Conservation (phyloP, 441 rosid genomes). For the Capsella rubella region DNA sequence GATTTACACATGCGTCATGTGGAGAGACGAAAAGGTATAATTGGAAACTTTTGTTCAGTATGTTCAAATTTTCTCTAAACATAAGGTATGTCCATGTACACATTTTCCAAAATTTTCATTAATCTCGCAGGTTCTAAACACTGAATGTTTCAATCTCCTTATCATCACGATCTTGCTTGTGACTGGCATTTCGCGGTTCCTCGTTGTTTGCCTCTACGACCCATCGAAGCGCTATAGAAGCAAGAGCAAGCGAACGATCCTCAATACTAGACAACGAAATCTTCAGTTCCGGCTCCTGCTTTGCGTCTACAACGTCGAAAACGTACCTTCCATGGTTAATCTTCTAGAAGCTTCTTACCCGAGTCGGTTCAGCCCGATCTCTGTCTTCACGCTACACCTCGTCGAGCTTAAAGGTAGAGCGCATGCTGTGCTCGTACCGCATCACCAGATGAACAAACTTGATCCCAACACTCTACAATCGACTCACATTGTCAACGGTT, state of each 20-base stretch:
- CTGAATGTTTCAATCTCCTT: conserved; percentile 42
- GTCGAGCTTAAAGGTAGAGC: conserved; percentile 65
- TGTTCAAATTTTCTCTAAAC: background rate
- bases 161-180: conserved; percentile 43
- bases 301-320: conserved; percentile 56
- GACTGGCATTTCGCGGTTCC: conserved; percentile 40
- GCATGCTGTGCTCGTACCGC: conserved; percentile 51
- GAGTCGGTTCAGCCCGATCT: conserved; percentile 47
- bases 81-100: background rate
- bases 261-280: conserved; percentile 38
- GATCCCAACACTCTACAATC: conserved; percentile 41
- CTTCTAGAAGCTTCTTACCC: conserved; percentile 60
- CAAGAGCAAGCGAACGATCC: conserved; percentile 44
- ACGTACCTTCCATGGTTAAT: conserved; percentile 55
- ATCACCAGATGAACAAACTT: conserved; percentile 45
- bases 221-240: conserved; percentile 51
- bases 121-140: conserved; percentile 29
- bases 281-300: conserved; percentile 55
- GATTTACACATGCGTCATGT: conserved; percentile 41
- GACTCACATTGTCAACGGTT: conserved; percentile 47
- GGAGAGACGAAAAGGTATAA: conserved; percentile 50
- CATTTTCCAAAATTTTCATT: background rate
- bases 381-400: conserved; percentile 50
- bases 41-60: background rate
- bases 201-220: conserved; percentile 42